Evolutionary conservation across 1,284 basidiomycete species (phyloP), one percentile per base, ranked within the genome.

Genomic region (Tylopilus sp.): DNA sequence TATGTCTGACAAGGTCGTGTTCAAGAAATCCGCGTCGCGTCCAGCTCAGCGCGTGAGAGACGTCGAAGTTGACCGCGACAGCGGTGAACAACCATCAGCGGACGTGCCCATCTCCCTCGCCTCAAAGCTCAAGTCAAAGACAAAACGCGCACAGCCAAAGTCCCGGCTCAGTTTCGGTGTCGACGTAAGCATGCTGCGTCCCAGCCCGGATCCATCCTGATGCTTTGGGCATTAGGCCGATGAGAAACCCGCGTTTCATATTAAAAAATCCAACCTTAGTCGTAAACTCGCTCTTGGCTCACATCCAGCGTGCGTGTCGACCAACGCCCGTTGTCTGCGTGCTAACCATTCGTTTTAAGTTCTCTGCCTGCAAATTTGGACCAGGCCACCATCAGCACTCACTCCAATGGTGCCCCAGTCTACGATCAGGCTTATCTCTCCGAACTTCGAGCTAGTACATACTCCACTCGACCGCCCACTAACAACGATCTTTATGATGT

Each of bases 391-490:
- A 76, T 81, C 11, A 71, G 79, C 6, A 60, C 74, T 23, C 72
- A 65, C 43, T 65, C 75, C 2, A 64, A 65, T 60, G 74, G 70
- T 3, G 64, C 67, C 3, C 83, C 85, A 0, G 74, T 74, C 12
- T 97, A 97, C 64, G 85, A 87, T 51, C 74, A 80, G 25, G 86
- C 84, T 45, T 86, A 93, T 65, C 76, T 96, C 13, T 79, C 84
- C 18, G 79, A 94, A 61, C 77, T 96, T 36, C 94, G 90, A 72
- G 89, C 90, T 2, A 84, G 76, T 51, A 94, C 91, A 0, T 83
- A 82, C 4, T 75, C 77, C 1, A 69, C 81, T 15, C 76, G 84
- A 44, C 80, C 78, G 1, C 66, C 72, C 2, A 57, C 69, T 10
- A 52, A 59, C 35, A 57, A 63, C 39, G 71, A 72, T 48, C 61